A percentile compares a stretch with the other conserved stretches of the same genome.
Evolutionary conservation across 1,284 basidiomycete genomes (phyloP).

Genomic region (Moesziomyces sp.): DNA sequence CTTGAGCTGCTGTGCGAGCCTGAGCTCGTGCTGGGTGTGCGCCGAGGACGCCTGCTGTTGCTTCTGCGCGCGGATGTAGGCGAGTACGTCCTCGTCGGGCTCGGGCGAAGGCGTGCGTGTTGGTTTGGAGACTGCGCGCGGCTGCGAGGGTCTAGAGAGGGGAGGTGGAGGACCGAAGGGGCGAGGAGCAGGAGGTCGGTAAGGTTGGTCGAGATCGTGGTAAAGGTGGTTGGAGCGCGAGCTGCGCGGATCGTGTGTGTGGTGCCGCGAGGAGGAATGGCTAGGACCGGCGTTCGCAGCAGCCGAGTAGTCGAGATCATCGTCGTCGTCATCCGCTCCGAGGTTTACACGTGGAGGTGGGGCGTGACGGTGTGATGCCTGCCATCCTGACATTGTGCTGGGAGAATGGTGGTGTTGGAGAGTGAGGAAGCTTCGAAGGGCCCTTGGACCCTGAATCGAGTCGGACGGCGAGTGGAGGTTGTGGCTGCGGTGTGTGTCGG

Average conservation of each 20-base stretch:
- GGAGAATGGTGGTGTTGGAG: too few species aligned
- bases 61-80: slow-evolving; percentile 36
- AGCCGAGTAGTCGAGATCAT: slow-evolving; percentile 27
- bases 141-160: not conserved
- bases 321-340: slow-evolving; percentile 15
- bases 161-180: not conserved
- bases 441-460: too few species aligned
- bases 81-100: slow-evolving; percentile 38
- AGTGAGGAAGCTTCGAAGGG: too few species aligned
- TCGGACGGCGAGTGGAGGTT: too few species aligned
- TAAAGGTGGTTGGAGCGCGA: not conserved
- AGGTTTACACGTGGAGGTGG: slow-evolving; percentile 20
- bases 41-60: slow-evolving; percentile 1
- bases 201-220: not conserved
- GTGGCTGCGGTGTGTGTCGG: not conserved
- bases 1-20: slow-evolving; percentile 36
- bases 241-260: slow-evolving; percentile 6
- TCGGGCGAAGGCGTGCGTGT: slow-evolving; percentile 20
- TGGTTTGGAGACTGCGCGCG: not conserved
- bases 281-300: slow-evolving; percentile 25
- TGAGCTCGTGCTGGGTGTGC: slow-evolving; percentile 1
- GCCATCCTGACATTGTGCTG: slow-evolving; percentile 4
- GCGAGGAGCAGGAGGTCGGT: not conserved
- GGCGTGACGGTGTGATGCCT: slow-evolving; percentile 3
- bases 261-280: slow-evolving; percentile 10